Evolutionary conservation across 257 asterid species (phyloP), one percentile per base, ranked within the genome.

Genomic region (Leonotis leonurus): DNA sequence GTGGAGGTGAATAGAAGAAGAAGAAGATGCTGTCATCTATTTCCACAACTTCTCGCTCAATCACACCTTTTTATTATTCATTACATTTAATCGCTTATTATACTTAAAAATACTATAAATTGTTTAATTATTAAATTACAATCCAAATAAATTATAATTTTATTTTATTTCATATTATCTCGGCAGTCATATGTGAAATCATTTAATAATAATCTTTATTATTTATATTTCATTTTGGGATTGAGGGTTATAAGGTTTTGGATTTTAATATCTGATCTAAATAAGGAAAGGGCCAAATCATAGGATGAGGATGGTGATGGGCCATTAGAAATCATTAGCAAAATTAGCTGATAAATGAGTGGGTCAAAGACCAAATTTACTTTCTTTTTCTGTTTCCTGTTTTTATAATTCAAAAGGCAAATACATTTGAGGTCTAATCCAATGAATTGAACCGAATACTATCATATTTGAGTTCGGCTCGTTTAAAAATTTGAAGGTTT

Each of bases 1-100:
- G 95, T 83, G 95, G 90, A 80, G 86, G 89, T 64, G 89, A 77
- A 72, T 73, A 44, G 80, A 66, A 65, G 58, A 74, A 44, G 80
- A 66, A 65, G 58, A 57, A 50, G 72, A 44, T 62, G 76, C 69
- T 81, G 68, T 65, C 55, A 49, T 63, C 69, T 71, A 64, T 68
- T 65, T 64, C 75, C 76, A 71, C 77, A 63, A 43, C 41, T 24
- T 49, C 56, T 22, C 0, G 12, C 50, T 20, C 56, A 18, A 20
- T 45, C 41, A 9, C 8, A n/a, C n/a, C n/a, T n/a, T n/a, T n/a
- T n/a, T n/a, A n/a, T n/a, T n/a, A n/a, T n/a, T n/a, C n/a, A n/a
- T n/a, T n/a, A n/a, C n/a, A n/a, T n/a, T n/a, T n/a, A n/a, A n/a
- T n/a, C n/a, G n/a, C n/a, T n/a, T n/a, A n/a, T n/a, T n/a, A n/a